Evolutionary conservation across 2,329 filamentous ascomycete species (phyloP).

Genomic region (Lasiodiplodia theobromae): DNA sequence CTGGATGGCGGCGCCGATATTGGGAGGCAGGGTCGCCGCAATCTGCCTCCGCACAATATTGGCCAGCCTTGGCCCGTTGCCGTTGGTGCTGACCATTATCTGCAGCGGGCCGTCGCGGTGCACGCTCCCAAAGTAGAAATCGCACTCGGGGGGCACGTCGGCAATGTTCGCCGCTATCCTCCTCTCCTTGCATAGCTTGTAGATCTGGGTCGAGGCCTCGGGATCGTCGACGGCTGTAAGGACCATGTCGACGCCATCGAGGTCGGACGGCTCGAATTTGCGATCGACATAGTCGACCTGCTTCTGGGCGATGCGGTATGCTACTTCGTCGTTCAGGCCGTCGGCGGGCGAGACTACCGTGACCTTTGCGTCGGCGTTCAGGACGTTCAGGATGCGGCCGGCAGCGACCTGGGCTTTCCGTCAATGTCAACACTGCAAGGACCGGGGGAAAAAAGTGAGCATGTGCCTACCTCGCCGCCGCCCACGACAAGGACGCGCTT

Average conservation of each 20-base stretch:
- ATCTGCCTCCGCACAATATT: constrained; percentile 86
- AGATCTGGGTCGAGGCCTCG: constrained; percentile 86
- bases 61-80: constrained; percentile 90
- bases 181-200: constrained; percentile 88
- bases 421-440: constrained; percentile 42
- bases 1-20: constrained; percentile 84
- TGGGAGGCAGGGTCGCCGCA: constrained; percentile 74
- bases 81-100: constrained; percentile 99
- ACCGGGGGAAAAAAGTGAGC: constrained; percentile 7
- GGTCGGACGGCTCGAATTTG: constrained; percentile 83
- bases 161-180: constrained; percentile 93
- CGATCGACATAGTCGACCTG: constrained; percentile 84
- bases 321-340: constrained; percentile 88
- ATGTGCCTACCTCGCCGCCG: constrained; percentile 80
- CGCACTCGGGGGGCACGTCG: constrained; percentile 94
- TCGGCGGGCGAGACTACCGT: constrained; percentile 81
- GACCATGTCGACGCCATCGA: constrained; percentile 85
- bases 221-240: constrained; percentile 93
- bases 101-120: constrained; percentile 95
- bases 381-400: constrained; percentile 89
- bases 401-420: constrained; percentile 78
- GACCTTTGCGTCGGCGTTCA: constrained; percentile 92
- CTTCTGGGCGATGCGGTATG: constrained; percentile 75
- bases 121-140: constrained; percentile 98
- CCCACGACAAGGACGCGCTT: constrained; percentile 93